Evolutionary conservation across 1,284 basidiomycete genomes (phyloP), one percentile per base, ranked within the genome.

Genomic region (Gymnopus androsaceus): DNA sequence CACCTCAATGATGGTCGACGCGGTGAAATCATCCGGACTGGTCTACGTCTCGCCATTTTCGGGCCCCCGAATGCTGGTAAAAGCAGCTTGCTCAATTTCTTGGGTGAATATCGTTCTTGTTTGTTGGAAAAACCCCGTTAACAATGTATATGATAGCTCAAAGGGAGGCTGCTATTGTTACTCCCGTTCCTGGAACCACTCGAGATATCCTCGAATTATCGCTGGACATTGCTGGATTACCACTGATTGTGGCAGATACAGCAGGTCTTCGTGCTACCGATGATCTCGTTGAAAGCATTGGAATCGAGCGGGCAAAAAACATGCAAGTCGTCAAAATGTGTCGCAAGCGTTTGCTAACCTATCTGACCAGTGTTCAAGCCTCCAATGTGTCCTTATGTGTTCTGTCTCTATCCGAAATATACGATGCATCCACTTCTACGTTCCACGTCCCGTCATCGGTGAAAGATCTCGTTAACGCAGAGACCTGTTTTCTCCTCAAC

Each of bases 11-110:
- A 92, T 66, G 83, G 80, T 46, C 79, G 87, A 25, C 77, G 88
- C 27, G 91, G 92, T 0, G 93, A 95, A 68, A 87, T 95, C 48
- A 73, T 94, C 55, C 84, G 88, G n/a, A 83, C 84, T 0, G 94
- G 94, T 0, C 80, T 95, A 37, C 83, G 83, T 33, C 75, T 95
- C 5, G 88, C 89, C 5, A 92, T 96, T 44, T 94, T 94, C 66
- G 93, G 93, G 0, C 90, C 92, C 17, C 91, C 94, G 0, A 96
- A 96, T 64, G 92, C 88, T 1, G 93, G 93, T 34, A 95, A 95
- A 72, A 92, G 89, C 63, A 91, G 84, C 60, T 69, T 95, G 19
- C 77, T 94, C 33, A 95, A 95, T 65, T 88, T 86, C 67, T 73
- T 95, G 8, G 90, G 91, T 87, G 60, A n/a, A 76, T 61, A 21